Evolutionary conservation across 495 filamentous ascomycete genomes (phyloP), one percentile per base, ranked within the genome.

Genomic region (Xylaria longipes): DNA sequence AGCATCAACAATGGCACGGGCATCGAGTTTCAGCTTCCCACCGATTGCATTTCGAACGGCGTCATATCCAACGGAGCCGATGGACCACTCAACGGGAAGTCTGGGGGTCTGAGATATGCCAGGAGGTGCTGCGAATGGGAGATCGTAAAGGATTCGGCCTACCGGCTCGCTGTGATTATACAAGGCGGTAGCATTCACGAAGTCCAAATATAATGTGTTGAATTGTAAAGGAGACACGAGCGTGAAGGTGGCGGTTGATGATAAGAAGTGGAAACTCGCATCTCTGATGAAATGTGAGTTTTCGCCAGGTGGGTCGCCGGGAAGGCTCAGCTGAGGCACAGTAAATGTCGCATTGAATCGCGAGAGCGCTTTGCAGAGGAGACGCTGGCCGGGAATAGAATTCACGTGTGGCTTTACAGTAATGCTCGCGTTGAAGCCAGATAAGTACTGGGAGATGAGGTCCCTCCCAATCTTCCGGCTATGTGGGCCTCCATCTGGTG

Each of bases 191-290:
- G 94, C 96, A 74, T 97, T 90, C 68, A 99, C 84, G 50, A 82
- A 87, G 25, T 93, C 91, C 73, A 99, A 85, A 70, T 87, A 91
- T 25, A 99, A 79, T 1, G 87, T 92, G 25, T 90, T 91, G 68
- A 89, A 82, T 52, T 83, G 81, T 4, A 97, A 84, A 0, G 96
- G 96, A 2, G 95, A 97, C 54, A 88, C 84, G 45, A 99, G 85
- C 0, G 89, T 91, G 83, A 99, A 97, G 5, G 91, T 88, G 33
- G 94, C 95, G 0, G 93, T 95, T 14, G 93, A 96, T 35, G 93
- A 93, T 73, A 94, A 87, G 72, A 99, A 75, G 81, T 97, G 94
- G 76, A 95, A 93, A 71, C 91, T 95, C 41, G 94, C 92, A 73
- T 92, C 92, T 80, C 91, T 87, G 64, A 98, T 94, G 76, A 97